Evolutionary conservation across 176 grass and related monocot genomes (phyloP).

Genomic region (Hordeum vulgare): DNA sequence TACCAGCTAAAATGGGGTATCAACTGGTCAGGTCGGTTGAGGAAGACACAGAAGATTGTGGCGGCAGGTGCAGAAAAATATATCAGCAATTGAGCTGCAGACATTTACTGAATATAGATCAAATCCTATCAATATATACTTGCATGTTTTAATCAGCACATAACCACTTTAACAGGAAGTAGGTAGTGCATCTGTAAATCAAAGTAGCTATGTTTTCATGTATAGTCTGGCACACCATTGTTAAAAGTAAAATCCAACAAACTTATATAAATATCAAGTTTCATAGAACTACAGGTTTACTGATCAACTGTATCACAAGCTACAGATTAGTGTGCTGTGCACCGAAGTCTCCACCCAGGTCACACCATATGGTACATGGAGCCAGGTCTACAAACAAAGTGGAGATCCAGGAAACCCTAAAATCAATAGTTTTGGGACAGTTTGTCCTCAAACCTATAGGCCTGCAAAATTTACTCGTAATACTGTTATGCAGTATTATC

Average conservation of each 20-base stretch:
- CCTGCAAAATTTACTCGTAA: not conserved
- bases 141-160: not conserved
- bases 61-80: constrained; percentile 23
- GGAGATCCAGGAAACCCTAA: not conserved
- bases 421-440: not conserved
- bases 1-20: constrained; percentile 28
- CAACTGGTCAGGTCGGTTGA: constrained; percentile 11
- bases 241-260: not conserved
- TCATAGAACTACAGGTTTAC: not conserved
- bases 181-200: not conserved
- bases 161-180: not conserved
- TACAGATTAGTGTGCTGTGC: not conserved
- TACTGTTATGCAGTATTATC: not conserved
- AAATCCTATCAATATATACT: not conserved
- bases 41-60: constrained; percentile 10
- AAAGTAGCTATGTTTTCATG: not conserved
- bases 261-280: not conserved
- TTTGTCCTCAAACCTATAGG: not conserved
- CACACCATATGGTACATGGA: not conserved
- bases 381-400: not conserved
- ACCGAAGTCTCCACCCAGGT: not conserved
- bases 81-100: not conserved
- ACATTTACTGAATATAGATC: not conserved
- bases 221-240: not conserved
- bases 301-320: not conserved